A percentile compares a stretch with the other conserved stretches of the same genome.
Conservation (phyloP, 768 basidiomycete genomes). For the Leucogyrophana mollusca region DNA sequence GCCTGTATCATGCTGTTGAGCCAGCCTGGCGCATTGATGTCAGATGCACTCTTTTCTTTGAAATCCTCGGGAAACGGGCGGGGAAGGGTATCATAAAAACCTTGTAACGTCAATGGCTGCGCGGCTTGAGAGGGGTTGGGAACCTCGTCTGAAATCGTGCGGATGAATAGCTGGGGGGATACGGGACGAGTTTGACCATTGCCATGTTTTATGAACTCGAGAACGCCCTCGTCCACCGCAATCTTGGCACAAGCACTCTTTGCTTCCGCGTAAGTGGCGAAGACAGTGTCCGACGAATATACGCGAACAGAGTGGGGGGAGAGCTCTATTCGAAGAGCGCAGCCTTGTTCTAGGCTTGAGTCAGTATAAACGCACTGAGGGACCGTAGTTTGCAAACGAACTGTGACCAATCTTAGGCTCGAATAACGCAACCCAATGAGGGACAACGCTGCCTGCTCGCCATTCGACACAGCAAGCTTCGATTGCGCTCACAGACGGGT, state of each 20-base stretch:
- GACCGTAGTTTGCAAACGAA: constrained; percentile 23
- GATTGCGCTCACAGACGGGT: too few relatives aligned
- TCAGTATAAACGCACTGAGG: neutral
- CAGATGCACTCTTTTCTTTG: constrained; percentile 40
- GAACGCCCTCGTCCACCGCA: constrained; percentile 51
- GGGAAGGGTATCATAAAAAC: constrained; percentile 65
- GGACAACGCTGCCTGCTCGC: constrained; percentile 49
- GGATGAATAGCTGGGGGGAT: constrained; percentile 12
- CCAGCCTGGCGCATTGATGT: constrained; percentile 56
- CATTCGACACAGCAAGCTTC: constrained; percentile 54
- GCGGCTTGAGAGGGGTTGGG: constrained; percentile 3
- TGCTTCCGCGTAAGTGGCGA: constrained; percentile 42
- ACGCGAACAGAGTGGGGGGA: constrained; percentile 48
- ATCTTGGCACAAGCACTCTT: constrained; percentile 50
- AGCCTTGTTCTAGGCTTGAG: constrained; percentile 45
- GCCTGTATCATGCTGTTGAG: constrained; percentile 50
- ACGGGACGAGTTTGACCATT: constrained; percentile 48
- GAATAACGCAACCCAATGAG: constrained; percentile 51
- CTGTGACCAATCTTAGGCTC: constrained; percentile 45
- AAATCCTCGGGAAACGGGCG: constrained; percentile 60
- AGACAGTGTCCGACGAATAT: constrained; percentile 49
- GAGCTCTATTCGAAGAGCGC: constrained; percentile 54
- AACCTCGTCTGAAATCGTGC: constrained; percentile 6
- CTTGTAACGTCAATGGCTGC: constrained; percentile 44
- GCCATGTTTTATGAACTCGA: constrained; percentile 58